Base-by-base conservation (phyloP, 2,329 filamentous ascomycete species). In the Sporothrix curviconia region DNA sequence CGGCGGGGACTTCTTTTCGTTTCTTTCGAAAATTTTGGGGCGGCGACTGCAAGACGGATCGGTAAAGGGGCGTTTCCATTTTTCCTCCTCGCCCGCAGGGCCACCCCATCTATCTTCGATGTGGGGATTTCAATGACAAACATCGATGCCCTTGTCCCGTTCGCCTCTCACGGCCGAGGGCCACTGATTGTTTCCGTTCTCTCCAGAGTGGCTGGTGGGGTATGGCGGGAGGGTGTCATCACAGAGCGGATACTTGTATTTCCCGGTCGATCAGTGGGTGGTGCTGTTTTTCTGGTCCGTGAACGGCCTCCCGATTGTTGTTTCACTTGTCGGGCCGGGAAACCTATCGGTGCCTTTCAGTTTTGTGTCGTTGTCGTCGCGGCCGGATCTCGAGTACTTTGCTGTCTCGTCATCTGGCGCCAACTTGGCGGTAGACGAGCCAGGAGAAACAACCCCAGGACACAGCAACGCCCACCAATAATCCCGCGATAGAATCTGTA, bases 201-300 rank as follows among this genome's bases (percentile, higher is more conserved):
- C 85, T n/a, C n/a, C n/a, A n/a, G 51, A 83, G 79, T 0, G 90
- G 83, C 28, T 83, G 15, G 79, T 81, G 3, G 87, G 86, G 70
- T 99, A 99, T 0, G 89, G 82, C 0, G 94, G 94, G 3, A 99
- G 75, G n/a, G n/a, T 0, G 94, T 97, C 81, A 96, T 94, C 57
- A 97, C 85, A n/a, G 90, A 95, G 56, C 92, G 86, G 46, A 97
- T 79, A 8, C 90, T 95, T 1, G 89, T 91, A 65, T 92, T 87
- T n/a, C n/a, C 32, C 92, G 83, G 68, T 92, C 89, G 12, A 96
- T 83, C 65, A n/a, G n/a, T n/a, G n/a, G n/a, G 36, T 69, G 56
- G 64, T 28, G 28, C 9, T 47, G 28, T 14, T 52, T 17, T 17
- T 52, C 39, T 44, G 12, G 36, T 50, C 19, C 19, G 36, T 12